These are phyloP conservation scores for Cladophialophora yegresii DNA, from an alignment of 2,329 filamentous ascomycete genomes.

Conservation along the genomic window DNA sequence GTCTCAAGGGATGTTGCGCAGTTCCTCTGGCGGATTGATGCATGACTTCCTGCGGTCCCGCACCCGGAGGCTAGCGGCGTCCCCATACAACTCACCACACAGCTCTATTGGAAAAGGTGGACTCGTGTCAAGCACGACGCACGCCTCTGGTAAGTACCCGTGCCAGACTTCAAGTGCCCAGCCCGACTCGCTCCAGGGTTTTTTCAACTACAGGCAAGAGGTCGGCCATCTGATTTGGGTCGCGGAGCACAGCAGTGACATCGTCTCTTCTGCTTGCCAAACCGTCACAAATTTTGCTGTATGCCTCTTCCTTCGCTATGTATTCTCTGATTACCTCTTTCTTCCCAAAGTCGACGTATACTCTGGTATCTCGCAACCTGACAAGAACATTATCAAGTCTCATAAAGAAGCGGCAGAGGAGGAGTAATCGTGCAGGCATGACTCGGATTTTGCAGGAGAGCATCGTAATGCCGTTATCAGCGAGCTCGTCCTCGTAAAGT, in stretches of 20 bases:
- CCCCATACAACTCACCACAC: not conserved
- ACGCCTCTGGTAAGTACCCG: not conserved
- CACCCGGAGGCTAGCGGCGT: not conserved
- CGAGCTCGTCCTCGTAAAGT: constrained; percentile 94
- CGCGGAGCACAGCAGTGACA: constrained; percentile 72
- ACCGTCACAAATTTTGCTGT: constrained; percentile 73
- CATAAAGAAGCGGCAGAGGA: constrained; percentile 88
- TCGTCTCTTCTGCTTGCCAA: constrained; percentile 67
- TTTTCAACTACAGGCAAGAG: constrained; percentile 71
- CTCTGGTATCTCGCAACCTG: constrained; percentile 81
- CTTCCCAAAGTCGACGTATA: constrained; percentile 85
- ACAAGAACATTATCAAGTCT: constrained; percentile 87
- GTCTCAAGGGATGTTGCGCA: not conserved
- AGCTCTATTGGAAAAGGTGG: not conserved
- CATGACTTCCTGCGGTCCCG: not conserved
- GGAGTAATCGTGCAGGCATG: constrained; percentile 82
- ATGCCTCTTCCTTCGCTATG: constrained; percentile 79
- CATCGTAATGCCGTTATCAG: constrained; percentile 93
- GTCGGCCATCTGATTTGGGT: constrained; percentile 73
- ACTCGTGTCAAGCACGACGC: not conserved
- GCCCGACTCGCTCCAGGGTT: constrained; percentile 58
- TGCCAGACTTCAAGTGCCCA: constrained; percentile 33
- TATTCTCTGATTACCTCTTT: constrained; percentile 85
- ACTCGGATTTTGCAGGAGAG: constrained; percentile 89
- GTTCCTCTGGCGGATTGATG: not conserved